Percentiles rank a stretch among this genome's conserved stretches.
Conservation (phyloP, 139 green algal genomes). For the Picochlorum sp. region DNA sequence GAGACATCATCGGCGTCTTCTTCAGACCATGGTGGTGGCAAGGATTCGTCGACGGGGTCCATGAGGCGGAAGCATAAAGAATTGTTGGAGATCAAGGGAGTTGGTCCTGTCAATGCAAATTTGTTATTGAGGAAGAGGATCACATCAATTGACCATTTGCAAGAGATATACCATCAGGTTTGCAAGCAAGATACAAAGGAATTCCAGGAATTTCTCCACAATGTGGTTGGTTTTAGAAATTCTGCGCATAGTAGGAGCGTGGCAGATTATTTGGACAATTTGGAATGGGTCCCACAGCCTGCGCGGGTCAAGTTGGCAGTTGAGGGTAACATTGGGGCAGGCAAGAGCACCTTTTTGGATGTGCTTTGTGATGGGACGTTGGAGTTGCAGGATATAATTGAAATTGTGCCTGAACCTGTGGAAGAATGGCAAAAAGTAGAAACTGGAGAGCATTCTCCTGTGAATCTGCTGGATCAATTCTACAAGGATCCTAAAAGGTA, state of each 20-base stretch:
- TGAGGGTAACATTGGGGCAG: constrained; percentile 94
- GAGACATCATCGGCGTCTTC: no score
- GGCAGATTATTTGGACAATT: constrained; percentile 22
- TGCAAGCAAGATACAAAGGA: constrained; percentile 5
- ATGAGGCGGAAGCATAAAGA: neutral
- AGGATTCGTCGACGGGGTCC: no score
- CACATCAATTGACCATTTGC: constrained; percentile 31
- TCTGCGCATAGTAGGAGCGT: constrained; percentile 28
- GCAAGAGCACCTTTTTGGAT: constrained; percentile 90
- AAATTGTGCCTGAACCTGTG: constrained; percentile 90
- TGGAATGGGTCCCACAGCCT: constrained; percentile 4
- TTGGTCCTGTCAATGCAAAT: constrained; percentile 35
- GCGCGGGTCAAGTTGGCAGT: constrained; percentile 78
- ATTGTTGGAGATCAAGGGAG: constrained; percentile 28
- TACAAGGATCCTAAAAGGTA: constrained; percentile 79
- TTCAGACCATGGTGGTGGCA: no score
- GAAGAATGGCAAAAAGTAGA: constrained; percentile 80
- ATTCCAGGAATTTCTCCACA: constrained; percentile 33
- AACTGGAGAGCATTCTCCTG: constrained; percentile 10
- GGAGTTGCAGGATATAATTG: constrained; percentile 41
- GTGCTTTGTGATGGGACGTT: constrained; percentile 28
- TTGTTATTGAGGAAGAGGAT: constrained; percentile 28
- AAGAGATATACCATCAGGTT: constrained; percentile 22
- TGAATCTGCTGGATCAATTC: constrained; percentile 89
- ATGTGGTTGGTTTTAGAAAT: constrained; percentile 37